Base-by-base conservation (phyloP, 1,284 basidiomycete genomes). In the Trametes polyzona region DNA sequence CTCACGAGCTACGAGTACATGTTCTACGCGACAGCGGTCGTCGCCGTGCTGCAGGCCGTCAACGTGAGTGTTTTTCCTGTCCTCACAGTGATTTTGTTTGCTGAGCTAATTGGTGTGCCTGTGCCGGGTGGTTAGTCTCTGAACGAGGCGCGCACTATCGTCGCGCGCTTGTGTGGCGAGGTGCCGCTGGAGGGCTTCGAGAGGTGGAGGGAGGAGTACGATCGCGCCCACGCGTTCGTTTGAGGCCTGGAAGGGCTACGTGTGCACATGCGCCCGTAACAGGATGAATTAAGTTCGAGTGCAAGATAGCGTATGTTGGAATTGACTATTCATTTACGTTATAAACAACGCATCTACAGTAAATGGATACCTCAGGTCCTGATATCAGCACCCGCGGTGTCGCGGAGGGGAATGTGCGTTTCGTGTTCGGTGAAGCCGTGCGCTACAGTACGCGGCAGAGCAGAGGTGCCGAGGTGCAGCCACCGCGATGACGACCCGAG, bases 161-260 rank as follows among this genome's bases (percentile, higher is more conserved):
- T 76, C 16, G 74, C 73, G 26, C 64, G 69, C 23, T 67, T 83
- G 7, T 81, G 79, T 59, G 80, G 80, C 2, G 79, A 78, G 64
- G 72, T 81, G 3, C 78, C 78, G 3, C 65, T 83, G 32, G 66
- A 70, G 48, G 80, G 80, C 2, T 81, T 78, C 57, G 69, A 68
- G 23, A 63, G 64, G 27, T 82, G 80, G 80, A 74, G 60, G 51
- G 65, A 68, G 32, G 60, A 65, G 50, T 69, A 68, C 48, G 69
- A 68, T 35, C 62, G 64, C 14, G 55, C 61, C 7, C 67, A 66
- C 39, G 37, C 55, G 7, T 26, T 58, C 8, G 62, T 52, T 1
- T 62, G 44, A 58, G 14, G 10, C n/a, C 21, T 12, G 5, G 11
- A n/a, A 12, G 33, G 33, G 33, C 33, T 4, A 11, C 12, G 17